Evolutionary conservation across 495 filamentous ascomycete species (phyloP).

Genomic region (Talaromyces thailandensis): DNA sequence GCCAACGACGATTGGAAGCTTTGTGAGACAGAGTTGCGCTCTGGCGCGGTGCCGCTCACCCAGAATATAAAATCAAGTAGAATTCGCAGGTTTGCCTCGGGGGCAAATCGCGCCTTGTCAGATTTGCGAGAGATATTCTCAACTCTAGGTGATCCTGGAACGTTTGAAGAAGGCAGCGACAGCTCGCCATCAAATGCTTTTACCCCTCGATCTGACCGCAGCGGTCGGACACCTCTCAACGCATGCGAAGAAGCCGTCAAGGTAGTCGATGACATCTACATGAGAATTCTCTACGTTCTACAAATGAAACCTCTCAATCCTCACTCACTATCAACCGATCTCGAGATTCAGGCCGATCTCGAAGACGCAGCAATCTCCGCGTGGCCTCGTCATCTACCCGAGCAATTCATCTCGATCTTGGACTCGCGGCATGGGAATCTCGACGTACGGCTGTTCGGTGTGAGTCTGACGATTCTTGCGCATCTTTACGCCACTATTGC

Average conservation of each 20-base stretch:
- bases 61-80: background rate
- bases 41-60: background rate
- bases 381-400: constrained; percentile 15
- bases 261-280: constrained; percentile 23
- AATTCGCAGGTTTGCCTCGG: background rate
- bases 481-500: constrained; percentile 16
- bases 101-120: background rate
- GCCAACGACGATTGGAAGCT: constrained; percentile 17
- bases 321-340: constrained; percentile 8
- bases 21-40: background rate
- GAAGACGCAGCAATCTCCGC: constrained; percentile 19
- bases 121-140: background rate
- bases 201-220: background rate
- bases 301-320: constrained; percentile 9
- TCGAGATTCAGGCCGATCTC: constrained; percentile 18
- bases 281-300: constrained; percentile 17
- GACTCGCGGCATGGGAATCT: constrained; percentile 7
- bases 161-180: background rate
- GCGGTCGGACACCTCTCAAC: background rate
- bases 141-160: background rate
- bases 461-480: constrained; percentile 12
- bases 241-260: constrained; percentile 9
- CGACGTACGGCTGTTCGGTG: background rate
- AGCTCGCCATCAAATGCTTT: background rate
- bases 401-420: constrained; percentile 13